Percentiles rank a stretch among this genome's conserved stretches.
phyloP scores from a whole-genome alignment of 495 filamentous ascomycete species.

The Neurospora sublineolata region DNA sequence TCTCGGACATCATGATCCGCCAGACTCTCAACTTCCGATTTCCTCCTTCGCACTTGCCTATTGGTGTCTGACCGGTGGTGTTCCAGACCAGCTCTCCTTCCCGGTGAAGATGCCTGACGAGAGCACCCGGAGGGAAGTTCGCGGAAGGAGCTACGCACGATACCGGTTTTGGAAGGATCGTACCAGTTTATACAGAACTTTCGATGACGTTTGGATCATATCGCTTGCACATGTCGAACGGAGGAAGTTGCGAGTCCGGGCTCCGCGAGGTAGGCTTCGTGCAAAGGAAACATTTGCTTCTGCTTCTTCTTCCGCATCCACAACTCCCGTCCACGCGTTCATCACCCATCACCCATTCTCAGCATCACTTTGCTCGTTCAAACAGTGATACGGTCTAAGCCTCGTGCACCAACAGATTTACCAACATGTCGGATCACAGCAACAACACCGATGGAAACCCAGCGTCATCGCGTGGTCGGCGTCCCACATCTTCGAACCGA shows the following conservation, averaged over 20 bases:
- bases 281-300: not conserved
- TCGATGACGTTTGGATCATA: not conserved
- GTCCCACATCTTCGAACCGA: not conserved
- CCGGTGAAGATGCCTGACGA: accelerated
- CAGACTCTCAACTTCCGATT: not conserved
- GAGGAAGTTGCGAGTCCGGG: not conserved
- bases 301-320: not conserved
- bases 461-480: not conserved
- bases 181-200: not conserved
- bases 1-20: not conserved
- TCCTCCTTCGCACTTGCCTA: not conserved
- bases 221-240: not conserved
- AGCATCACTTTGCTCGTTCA: not conserved
- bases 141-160: not conserved
- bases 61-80: not conserved
- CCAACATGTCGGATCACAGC: not conserved
- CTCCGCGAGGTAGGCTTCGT: not conserved
- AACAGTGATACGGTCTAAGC: not conserved
- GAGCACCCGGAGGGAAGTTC: not conserved
- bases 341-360: not conserved
- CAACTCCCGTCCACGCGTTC: not conserved
- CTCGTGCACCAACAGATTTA: not conserved
- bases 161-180: not conserved
- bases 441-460: not conserved
- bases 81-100: not conserved